Percentiles rank a stretch among this genome's conserved stretches.
Conservation (phyloP, 2,329 filamentous ascomycete species). For the Acarospora socialis region DNA sequence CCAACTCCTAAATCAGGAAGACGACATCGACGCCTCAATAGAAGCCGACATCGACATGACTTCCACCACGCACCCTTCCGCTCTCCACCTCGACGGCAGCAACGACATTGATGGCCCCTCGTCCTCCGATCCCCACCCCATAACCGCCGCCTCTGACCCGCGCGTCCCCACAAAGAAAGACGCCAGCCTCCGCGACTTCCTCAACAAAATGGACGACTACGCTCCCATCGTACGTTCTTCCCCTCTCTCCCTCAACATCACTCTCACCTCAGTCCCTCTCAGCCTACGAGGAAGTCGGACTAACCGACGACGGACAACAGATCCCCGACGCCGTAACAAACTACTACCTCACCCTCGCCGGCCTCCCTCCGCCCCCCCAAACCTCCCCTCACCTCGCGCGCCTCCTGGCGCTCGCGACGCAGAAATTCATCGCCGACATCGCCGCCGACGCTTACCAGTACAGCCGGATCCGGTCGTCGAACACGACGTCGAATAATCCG, state of each 20-base stretch:
- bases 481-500: conserved; percentile 77
- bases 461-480: conserved; percentile 85
- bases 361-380: conserved; percentile 77
- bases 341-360: conserved; percentile 94
- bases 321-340: conserved; percentile 96
- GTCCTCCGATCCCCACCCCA: conserved; percentile 13
- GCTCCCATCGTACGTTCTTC: conserved; percentile 70
- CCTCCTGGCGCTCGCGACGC: conserved; percentile 89
- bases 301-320: conserved; percentile 31
- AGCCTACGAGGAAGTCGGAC: conserved; percentile 6
- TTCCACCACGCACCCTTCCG: too few species aligned
- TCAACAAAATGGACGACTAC: conserved; percentile 95
- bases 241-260: neutral
- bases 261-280: conserved; percentile 1
- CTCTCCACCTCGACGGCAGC: conserved; percentile 12
- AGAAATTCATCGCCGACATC: conserved; percentile 97
- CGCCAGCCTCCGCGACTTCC: conserved; percentile 77
- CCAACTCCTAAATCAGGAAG: too few species aligned
- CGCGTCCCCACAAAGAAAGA: conserved; percentile 65
- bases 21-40: too few species aligned
- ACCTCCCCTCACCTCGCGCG: conserved; percentile 74
- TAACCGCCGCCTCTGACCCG: conserved; percentile 10
- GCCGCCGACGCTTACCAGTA: conserved; percentile 97
- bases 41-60: too few species aligned
- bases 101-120: conserved; percentile 10